A percentile compares a stretch with the other conserved stretches of the same genome.
Conservation (phyloP, 2,329 filamentous ascomycete genomes). For the Aspergillus sp. region DNA sequence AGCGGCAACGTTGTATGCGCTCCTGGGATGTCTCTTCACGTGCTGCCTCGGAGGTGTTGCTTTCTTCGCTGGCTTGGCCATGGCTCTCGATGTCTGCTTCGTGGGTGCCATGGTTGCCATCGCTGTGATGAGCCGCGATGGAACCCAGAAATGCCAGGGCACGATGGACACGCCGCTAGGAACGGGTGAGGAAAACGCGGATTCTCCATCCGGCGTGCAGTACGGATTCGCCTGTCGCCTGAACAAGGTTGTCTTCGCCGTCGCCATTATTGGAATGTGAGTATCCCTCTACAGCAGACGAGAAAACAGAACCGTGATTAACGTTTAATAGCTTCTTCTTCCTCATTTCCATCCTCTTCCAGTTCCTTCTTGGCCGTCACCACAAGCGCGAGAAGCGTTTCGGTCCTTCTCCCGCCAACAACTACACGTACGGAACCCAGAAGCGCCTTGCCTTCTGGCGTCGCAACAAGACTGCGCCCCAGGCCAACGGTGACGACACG, state of each 20-base stretch:
- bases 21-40: slow-evolving; percentile 70
- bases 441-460: slow-evolving; percentile 38
- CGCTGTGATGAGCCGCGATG: slow-evolving; percentile 70
- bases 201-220: slow-evolving; percentile 50
- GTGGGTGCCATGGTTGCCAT: slow-evolving; percentile 77
- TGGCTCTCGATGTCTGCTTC: slow-evolving; percentile 77
- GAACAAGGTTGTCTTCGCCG: slow-evolving; percentile 74
- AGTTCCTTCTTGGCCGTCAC: slow-evolving; percentile 67
- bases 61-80: slow-evolving; percentile 70
- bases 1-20: slow-evolving; percentile 70
- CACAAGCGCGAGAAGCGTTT: slow-evolving; percentile 74
- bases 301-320: neutral
- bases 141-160: slow-evolving; percentile 65
- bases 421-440: slow-evolving; percentile 63
- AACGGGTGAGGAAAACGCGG: slow-evolving; percentile 54
- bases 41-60: slow-evolving; percentile 75
- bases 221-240: slow-evolving; percentile 68
- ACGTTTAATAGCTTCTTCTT: slow-evolving; percentile 64
- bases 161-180: slow-evolving; percentile 69
- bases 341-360: slow-evolving; percentile 67
- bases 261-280: slow-evolving; percentile 75
- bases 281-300: slow-evolving; percentile 25
- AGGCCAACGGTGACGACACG: slow-evolving; percentile 30
- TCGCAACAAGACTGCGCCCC: slow-evolving; percentile 47
- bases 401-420: slow-evolving; percentile 64